Evolutionary conservation across 352 stramenopile species (phyloP).

Genomic region (Phytopythium vexans): DNA sequence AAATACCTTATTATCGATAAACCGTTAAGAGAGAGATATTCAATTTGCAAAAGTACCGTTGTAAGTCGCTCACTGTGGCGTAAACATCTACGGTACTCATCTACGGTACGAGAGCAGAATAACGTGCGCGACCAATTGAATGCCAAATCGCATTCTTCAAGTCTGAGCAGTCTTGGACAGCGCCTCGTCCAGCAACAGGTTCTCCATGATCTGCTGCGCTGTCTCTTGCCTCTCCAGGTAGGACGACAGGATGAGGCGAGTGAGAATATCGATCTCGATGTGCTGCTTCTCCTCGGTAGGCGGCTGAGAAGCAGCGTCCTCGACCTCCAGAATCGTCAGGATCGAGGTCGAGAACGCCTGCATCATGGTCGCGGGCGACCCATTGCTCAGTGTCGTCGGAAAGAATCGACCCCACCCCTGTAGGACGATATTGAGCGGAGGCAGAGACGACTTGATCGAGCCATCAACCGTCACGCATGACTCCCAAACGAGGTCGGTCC

Average conservation of each 20-base stretch:
- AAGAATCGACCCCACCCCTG: neutral
- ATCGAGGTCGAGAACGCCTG: slow-evolving; percentile 1
- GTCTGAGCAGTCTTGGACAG: neutral
- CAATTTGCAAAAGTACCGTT: no score
- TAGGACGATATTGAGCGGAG: neutral
- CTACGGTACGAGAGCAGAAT: no score
- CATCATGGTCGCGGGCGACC: neutral
- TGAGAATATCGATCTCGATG: slow-evolving; percentile 3
- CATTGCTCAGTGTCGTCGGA: neutral
- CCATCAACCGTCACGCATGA: neutral
- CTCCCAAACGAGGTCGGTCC: neutral
- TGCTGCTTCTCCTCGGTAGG: neutral
- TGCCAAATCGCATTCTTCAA: no score
- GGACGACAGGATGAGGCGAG: slow-evolving; percentile 5
- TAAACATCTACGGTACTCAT: no score
- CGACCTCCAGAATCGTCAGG: slow-evolving; percentile 1
- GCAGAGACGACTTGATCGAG: neutral
- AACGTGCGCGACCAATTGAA: no score
- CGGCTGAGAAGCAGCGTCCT: neutral
- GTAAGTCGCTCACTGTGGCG: no score
- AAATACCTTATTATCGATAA: no score
- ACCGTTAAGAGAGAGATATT: no score
- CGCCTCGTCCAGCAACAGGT: neutral
- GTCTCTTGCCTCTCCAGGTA: neutral
- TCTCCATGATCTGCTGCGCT: neutral